These are phyloP conservation scores for Dioscorea cayenensis DNA, from an alignment of 116 monocot genomes.

Conservation along the genomic window DNA sequence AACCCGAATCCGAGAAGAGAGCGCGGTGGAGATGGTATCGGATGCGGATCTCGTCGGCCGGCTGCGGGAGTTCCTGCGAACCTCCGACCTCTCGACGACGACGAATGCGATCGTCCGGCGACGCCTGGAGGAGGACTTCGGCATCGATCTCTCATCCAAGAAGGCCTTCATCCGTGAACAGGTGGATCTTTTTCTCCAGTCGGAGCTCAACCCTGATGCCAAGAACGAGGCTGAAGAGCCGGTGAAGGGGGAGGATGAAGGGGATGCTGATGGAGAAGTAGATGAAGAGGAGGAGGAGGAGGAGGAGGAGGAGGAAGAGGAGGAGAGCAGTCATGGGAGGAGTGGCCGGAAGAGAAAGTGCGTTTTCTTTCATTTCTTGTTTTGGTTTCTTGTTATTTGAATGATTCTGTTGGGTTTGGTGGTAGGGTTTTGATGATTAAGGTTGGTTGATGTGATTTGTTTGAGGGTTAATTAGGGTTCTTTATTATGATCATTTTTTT, in stretches of 20 bases:
- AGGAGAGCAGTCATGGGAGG: conserved; percentile 18
- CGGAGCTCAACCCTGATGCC: conserved; percentile 17
- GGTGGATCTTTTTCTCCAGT: conserved; percentile 61
- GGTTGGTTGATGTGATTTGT: neutral
- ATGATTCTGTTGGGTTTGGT: neutral
- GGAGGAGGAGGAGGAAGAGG: conserved; percentile 27
- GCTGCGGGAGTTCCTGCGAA: conserved; percentile 52
- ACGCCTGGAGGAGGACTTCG: conserved; percentile 73
- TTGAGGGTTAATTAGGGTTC: conserved; percentile 1
- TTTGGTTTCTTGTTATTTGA: neutral
- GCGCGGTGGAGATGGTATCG: conserved; percentile 31
- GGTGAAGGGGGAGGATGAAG: conserved; percentile 16
- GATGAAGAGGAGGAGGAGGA: conserved; percentile 18
- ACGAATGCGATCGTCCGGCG: conserved; percentile 66
- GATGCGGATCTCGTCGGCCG: conserved; percentile 54
- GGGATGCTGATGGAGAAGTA: conserved; percentile 11
- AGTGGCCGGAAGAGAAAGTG: conserved; percentile 42
- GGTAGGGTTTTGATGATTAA: neutral
- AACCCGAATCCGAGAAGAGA: too few relatives aligned
- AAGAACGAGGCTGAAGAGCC: conserved; percentile 12
- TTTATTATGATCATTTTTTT: neutral
- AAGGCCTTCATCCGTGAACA: conserved; percentile 85
- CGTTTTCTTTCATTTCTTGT: neutral
- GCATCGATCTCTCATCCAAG: conserved; percentile 54
- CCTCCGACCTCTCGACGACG: conserved; percentile 76